These are phyloP conservation scores for Fusarium burgessii DNA, from an alignment of 2,329 filamentous ascomycete species.

Conservation along the genomic window DNA sequence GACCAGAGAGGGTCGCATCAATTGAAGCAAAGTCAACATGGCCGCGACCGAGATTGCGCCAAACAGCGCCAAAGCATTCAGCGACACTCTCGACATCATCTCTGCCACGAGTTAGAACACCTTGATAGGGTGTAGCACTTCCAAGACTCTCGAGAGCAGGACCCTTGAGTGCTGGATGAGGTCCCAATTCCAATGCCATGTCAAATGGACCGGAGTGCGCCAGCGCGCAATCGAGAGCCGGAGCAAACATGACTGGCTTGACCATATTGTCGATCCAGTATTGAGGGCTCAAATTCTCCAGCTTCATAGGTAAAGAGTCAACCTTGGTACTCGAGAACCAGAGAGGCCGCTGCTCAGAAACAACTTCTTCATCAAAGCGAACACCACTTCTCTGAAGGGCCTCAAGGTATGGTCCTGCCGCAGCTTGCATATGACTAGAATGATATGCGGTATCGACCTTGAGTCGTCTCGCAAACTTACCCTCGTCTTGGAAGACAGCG, in stretches of 20 bases:
- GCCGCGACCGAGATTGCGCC: conserved; percentile 1
- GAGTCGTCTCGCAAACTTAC: conserved; percentile 2
- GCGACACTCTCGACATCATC: conserved; percentile 2
- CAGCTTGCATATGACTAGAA: neutral
- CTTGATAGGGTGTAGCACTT: neutral
- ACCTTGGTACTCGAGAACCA: conserved; percentile 8
- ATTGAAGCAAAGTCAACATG: conserved; percentile 6
- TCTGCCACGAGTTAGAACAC: neutral
- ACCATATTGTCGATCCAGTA: conserved; percentile 12
- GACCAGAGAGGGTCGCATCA: neutral
- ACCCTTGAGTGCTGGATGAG: conserved; percentile 3
- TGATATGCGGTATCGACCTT: conserved; percentile 21
- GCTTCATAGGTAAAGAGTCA: neutral
- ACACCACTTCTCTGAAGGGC: neutral
- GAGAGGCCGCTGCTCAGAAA: neutral
- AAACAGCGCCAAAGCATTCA: neutral
- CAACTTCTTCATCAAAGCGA: neutral
- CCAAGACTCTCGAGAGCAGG: neutral
- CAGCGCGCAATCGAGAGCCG: neutral
- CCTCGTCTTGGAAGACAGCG: conserved; percentile 6
- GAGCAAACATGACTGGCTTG: neutral
- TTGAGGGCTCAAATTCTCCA: neutral
- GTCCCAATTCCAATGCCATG: conserved; percentile 3
- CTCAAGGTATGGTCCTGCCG: neutral
- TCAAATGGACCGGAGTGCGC: neutral